Evolutionary conservation across 2,329 filamentous ascomycete genomes (phyloP), one percentile per base, ranked within the genome.

Genomic region (Ceratocystis eucalypticola): DNA sequence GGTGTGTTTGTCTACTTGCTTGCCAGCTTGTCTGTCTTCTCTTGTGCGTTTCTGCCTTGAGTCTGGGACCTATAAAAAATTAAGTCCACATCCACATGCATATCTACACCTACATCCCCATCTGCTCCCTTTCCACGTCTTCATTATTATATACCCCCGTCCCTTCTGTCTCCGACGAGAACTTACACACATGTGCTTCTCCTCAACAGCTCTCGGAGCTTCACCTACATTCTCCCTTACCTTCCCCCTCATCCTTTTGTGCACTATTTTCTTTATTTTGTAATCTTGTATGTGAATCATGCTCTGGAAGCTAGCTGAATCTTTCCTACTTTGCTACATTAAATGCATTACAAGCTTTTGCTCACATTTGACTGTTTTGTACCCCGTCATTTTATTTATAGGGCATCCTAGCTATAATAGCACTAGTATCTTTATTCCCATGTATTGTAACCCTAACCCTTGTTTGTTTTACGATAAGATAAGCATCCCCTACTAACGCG

Each of bases 331-430:
- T 41, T 41, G 37, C 8, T 6, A 10, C 8, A 53, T 25, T 25
- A 28, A 12, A 55, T 65, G 64, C 66, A 67, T 62, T 57, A 44
- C 64, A 67, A 62, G 53, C 62, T 62, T 63, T 68, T 64, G 8
- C 37, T 3, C 63, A 41, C 30, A 41, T 46, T 37, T 61, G 30
- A 8, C 59, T 45, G 20, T 12, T 33, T n/a, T 61, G 12, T 10
- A 41, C 17, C 50, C 25, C 25, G 8, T 41, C 30, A 10, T 59
- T 55, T 44, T 46, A 10, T 53, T 30, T 64, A 41, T 41, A 12
- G 10, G 37, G 10, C 10, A 41, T 41, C 3, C 37, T 41, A 12
- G 37, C 37, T 41, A 37, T 37, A 41, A 41, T 12, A 41, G 8
- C 37, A 41, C 46, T 66, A 55, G 61, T 50, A 12, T 61, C 61